Conservation (phyloP, 2,329 filamentous ascomycete species). For the Hypoxylon sp. region DNA sequence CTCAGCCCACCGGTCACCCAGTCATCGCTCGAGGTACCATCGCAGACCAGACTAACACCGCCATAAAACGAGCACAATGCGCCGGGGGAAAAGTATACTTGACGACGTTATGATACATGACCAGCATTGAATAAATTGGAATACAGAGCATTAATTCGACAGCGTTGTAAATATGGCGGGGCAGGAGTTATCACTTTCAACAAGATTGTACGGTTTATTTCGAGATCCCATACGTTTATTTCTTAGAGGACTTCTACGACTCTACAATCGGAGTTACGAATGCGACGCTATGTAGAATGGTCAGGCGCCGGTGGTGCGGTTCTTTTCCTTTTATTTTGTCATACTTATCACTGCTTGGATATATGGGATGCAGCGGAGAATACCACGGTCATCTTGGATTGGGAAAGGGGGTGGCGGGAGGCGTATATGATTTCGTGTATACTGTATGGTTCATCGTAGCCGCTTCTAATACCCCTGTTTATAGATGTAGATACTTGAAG, state of each 20-base stretch:
- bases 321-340: not conserved
- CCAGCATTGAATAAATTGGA: not conserved
- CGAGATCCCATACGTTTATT: not conserved
- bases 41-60: conserved; percentile 4
- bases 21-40: not conserved
- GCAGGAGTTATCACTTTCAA: not conserved
- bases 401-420: not conserved
- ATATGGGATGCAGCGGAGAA: not conserved
- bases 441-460: not conserved
- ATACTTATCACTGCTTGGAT: not conserved
- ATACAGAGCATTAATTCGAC: not conserved
- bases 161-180: not conserved
- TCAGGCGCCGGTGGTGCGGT: no score
- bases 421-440: not conserved
- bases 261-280: not conserved
- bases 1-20: not conserved
- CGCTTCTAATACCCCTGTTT: not conserved
- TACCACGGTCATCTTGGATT: not conserved
- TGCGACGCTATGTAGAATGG: no score
- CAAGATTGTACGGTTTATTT: not conserved
- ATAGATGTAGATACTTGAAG: not conserved
- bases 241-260: not conserved
- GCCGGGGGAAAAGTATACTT: not conserved
- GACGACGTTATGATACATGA: not conserved
- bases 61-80: conserved; percentile 1